phyloP scores from a whole-genome alignment of 805 yeast species.

The Spathaspora passalidarum region DNA sequence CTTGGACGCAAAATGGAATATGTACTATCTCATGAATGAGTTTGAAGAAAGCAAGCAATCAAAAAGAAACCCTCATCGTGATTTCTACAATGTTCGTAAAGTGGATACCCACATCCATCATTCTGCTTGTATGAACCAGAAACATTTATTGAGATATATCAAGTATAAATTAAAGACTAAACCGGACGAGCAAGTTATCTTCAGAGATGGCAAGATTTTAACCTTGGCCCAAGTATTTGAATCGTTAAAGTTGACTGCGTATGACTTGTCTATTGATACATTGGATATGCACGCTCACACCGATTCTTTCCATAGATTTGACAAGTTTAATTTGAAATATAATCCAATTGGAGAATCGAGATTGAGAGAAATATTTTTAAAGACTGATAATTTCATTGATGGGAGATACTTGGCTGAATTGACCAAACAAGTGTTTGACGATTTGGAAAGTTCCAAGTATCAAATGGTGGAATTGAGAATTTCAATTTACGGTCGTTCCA shows the following conservation, averaged over 20 bases:
- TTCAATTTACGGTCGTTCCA: slow-evolving; percentile 86
- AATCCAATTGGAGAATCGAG: slow-evolving; percentile 99
- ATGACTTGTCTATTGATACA: slow-evolving; percentile 93
- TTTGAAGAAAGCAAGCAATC: slow-evolving; percentile 89
- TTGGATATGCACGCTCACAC: slow-evolving; percentile 99
- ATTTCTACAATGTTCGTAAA: slow-evolving; percentile 92
- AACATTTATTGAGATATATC: slow-evolving; percentile 89
- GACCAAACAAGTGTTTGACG: slow-evolving; percentile 90
- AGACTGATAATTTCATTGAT: slow-evolving; percentile 88
- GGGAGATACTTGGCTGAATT: slow-evolving; percentile 92
- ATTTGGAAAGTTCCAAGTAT: slow-evolving; percentile 90
- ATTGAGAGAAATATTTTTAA: slow-evolving; percentile 89
- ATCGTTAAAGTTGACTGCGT: slow-evolving; percentile 87
- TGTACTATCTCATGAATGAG: slow-evolving; percentile 84
- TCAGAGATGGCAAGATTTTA: slow-evolving; percentile 85
- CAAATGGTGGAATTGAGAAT: slow-evolving; percentile 97
- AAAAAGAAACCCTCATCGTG: slow-evolving; percentile 93
- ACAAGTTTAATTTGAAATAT: slow-evolving; percentile 93
- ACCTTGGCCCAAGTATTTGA: slow-evolving; percentile 88
- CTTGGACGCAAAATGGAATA: slow-evolving; percentile 94
- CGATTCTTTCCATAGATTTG: slow-evolving; percentile 96
- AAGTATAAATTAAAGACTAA: slow-evolving; percentile 87
- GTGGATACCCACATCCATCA: slow-evolving; percentile 99
- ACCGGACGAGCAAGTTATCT: slow-evolving; percentile 87
- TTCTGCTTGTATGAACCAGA: slow-evolving; percentile 98